Evolutionary conservation across 2,329 filamentous ascomycete genomes (phyloP).

Genomic region (Hypocrella siamensis): DNA sequence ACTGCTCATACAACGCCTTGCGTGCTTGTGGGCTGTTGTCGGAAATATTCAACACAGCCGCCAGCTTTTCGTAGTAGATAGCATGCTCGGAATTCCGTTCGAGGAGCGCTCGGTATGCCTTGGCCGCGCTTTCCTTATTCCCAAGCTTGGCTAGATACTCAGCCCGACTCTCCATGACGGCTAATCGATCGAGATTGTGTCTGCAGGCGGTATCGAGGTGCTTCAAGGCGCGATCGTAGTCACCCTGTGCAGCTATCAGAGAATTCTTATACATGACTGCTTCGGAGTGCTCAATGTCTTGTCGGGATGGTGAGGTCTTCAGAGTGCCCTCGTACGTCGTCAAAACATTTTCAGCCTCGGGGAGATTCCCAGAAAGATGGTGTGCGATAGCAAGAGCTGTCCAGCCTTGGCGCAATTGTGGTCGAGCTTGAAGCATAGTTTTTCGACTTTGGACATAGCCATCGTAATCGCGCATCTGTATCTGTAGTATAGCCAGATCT

Average conservation of each 20-base stretch:
- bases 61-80: conserved; percentile 67
- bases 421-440: conserved; percentile 73
- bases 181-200: conserved; percentile 66
- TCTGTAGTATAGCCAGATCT: conserved; percentile 81
- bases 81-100: conserved; percentile 81
- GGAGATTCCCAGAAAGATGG: conserved; percentile 73
- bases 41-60: conserved; percentile 48
- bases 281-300: conserved; percentile 86
- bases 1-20: conserved; percentile 60
- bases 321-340: conserved; percentile 87
- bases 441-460: conserved; percentile 85
- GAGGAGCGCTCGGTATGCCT: conserved; percentile 65
- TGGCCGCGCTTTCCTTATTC: conserved; percentile 63
- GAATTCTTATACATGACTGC: conserved; percentile 89
- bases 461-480: conserved; percentile 91
- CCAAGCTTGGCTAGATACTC: conserved; percentile 69
- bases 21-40: conserved; percentile 43
- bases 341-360: conserved; percentile 79
- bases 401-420: conserved; percentile 82
- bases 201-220: conserved; percentile 69
- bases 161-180: conserved; percentile 72
- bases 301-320: conserved; percentile 60
- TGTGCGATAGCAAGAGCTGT: conserved; percentile 90
- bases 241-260: conserved; percentile 80
- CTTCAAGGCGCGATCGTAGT: conserved; percentile 68